Conservation (phyloP, 768 basidiomycete species). For the Leccinum barrowsii region DNA sequence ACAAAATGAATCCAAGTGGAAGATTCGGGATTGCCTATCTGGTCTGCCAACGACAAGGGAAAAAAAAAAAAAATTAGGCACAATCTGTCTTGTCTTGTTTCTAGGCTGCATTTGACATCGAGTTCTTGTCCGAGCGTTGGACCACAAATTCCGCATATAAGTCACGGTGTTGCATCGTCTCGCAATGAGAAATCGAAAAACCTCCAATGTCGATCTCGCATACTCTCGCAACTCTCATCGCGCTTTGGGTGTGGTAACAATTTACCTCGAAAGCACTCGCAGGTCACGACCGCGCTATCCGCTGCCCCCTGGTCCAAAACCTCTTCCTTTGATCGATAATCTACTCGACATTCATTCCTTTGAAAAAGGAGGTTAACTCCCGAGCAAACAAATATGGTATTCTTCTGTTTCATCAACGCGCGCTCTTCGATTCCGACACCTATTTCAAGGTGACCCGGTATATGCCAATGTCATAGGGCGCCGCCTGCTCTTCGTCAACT, state of each 20-base stretch:
- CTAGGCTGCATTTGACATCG: neutral
- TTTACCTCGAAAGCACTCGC: constrained; percentile 17
- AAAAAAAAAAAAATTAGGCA: constrained; percentile 8
- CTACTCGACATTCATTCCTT: constrained; percentile 41
- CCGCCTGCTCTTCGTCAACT: constrained; percentile 46
- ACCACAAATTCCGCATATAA: constrained; percentile 17
- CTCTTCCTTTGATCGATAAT: constrained; percentile 53
- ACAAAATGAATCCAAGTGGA: constrained; percentile 3
- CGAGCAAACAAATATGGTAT: constrained; percentile 39
- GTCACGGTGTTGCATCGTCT: neutral
- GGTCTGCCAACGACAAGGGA: constrained; percentile 6
- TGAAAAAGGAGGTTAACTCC: constrained; percentile 31
- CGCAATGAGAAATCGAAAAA: constrained; percentile 1
- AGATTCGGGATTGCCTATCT: neutral
- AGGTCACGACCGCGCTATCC: constrained; percentile 26
- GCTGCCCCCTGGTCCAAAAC: constrained; percentile 53
- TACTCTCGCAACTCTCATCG: constrained; percentile 17
- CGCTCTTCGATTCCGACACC: neutral
- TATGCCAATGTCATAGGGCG: constrained; percentile 50
- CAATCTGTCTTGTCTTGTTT: constrained; percentile 2
- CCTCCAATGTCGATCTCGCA: constrained; percentile 16
- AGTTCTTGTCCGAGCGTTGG: neutral
- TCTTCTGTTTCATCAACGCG: neutral
- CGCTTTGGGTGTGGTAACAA: constrained; percentile 18
- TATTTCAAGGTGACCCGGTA: constrained; percentile 44